Evolutionary conservation across 179 eudicot species (phyloP).

Genomic region (Sideroxylon spinosum): DNA sequence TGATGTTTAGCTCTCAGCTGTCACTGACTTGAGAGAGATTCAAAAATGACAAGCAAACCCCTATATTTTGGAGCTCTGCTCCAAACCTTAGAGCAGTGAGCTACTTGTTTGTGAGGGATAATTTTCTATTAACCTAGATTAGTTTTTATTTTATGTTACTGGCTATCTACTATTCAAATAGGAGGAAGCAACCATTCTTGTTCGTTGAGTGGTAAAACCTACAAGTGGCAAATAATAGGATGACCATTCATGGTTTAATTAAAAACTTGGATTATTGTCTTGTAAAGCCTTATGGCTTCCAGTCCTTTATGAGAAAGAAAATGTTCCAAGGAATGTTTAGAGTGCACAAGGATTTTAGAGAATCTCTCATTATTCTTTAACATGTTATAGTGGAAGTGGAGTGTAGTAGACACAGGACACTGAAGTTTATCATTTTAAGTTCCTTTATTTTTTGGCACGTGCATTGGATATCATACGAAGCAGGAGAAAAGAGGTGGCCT

Average conservation of each 20-base stretch:
- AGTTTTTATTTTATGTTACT: background rate
- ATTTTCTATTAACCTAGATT: background rate
- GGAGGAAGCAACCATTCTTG: background rate
- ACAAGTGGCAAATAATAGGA: conserved; percentile 1
- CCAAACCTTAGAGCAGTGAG: background rate
- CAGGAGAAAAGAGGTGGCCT: background rate
- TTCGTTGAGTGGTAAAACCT: background rate
- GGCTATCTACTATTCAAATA: background rate
- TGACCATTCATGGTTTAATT: background rate
- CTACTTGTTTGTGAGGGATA: background rate
- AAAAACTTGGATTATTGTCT: background rate
- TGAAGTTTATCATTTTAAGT: background rate
- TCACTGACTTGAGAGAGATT: background rate
- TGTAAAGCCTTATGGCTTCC: too few species aligned
- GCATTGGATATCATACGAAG: background rate
- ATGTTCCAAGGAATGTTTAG: background rate
- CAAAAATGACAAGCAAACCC: background rate
- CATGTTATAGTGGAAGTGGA: background rate
- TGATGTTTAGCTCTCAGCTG: background rate
- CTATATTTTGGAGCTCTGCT: background rate
- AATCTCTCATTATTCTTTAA: background rate
- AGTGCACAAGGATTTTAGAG: background rate
- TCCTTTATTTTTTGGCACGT: background rate
- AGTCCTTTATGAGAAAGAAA: background rate
- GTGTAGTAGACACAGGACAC: background rate